Evolutionary conservation across 2,329 filamentous ascomycete genomes (phyloP).

Genomic region (Sporothrix sp.): DNA sequence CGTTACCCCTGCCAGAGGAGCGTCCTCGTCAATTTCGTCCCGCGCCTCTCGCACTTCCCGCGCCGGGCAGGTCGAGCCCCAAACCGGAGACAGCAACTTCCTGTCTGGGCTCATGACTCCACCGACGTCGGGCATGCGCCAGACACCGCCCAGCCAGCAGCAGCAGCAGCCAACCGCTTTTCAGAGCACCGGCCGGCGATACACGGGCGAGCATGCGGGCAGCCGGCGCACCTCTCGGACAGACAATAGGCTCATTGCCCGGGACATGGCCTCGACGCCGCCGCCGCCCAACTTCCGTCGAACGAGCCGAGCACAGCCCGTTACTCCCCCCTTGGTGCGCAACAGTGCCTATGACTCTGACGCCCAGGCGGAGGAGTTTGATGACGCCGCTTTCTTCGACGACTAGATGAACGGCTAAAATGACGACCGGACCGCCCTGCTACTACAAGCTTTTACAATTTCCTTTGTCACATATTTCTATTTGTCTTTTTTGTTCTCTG

Average conservation of each 20-base stretch:
- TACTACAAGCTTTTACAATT: background rate
- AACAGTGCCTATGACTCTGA: constrained; percentile 51
- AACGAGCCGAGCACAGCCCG: constrained; percentile 31
- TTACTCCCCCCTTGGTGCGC: constrained; percentile 54
- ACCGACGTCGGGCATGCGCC: constrained; percentile 64
- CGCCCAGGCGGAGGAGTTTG: constrained; percentile 48
- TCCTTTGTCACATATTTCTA: background rate
- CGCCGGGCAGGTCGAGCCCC: constrained; percentile 38
- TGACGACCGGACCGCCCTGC: no score
- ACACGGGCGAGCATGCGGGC: constrained; percentile 41
- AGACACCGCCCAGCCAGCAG: constrained; percentile 36
- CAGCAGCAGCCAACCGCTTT: constrained; percentile 49
- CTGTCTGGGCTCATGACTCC: constrained; percentile 79
- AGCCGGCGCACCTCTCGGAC: constrained; percentile 24
- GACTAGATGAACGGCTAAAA: constrained; percentile 23
- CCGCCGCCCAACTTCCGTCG: constrained; percentile 23
- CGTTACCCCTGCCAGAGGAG: constrained; percentile 51
- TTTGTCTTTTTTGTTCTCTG: background rate
- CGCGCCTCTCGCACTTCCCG: constrained; percentile 35
- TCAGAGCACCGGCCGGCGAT: constrained; percentile 48
- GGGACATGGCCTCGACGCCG: constrained; percentile 31
- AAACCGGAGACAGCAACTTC: constrained; percentile 41
- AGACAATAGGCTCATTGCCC: constrained; percentile 31
- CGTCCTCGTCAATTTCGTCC: constrained; percentile 37
- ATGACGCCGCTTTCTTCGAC: constrained; percentile 50